Conservation (phyloP, 106 monocot species). For the Cymbidium sinense region DNA sequence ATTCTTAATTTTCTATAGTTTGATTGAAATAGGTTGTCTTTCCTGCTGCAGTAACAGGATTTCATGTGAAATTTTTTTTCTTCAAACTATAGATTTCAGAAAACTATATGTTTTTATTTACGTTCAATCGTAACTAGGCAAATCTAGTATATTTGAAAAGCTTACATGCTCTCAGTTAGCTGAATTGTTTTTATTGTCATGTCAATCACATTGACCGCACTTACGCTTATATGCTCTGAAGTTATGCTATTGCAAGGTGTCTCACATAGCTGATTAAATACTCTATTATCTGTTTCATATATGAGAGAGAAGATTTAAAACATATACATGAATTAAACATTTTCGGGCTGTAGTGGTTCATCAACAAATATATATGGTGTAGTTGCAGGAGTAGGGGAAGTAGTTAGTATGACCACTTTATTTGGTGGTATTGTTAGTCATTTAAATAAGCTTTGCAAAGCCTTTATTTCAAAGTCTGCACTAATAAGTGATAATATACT, state of each 20-base stretch:
- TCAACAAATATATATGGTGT: background rate
- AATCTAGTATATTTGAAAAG: background rate
- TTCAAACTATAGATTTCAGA: too few relatives aligned
- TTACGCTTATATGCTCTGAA: too few relatives aligned
- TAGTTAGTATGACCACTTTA: background rate
- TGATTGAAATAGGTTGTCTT: background rate
- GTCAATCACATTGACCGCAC: background rate
- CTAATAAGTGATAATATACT: background rate
- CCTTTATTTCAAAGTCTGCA: background rate
- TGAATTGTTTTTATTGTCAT: background rate
- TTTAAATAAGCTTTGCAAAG: background rate
- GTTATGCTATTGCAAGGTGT: background rate
- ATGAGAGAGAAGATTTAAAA: background rate
- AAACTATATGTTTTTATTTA: too few relatives aligned
- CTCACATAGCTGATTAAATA: background rate
- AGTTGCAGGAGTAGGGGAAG: background rate
- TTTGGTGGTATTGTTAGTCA: background rate
- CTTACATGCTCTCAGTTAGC: background rate
- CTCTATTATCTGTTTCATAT: background rate
- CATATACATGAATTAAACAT: background rate
- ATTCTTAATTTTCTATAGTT: background rate
- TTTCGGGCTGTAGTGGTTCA: background rate
- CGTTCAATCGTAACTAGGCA: too few relatives aligned
- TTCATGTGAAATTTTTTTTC: background rate
- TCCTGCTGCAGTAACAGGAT: background rate